Evolutionary conservation across 2,329 filamentous ascomycete species (phyloP).

Genomic region (Pyrenophora teres): DNA sequence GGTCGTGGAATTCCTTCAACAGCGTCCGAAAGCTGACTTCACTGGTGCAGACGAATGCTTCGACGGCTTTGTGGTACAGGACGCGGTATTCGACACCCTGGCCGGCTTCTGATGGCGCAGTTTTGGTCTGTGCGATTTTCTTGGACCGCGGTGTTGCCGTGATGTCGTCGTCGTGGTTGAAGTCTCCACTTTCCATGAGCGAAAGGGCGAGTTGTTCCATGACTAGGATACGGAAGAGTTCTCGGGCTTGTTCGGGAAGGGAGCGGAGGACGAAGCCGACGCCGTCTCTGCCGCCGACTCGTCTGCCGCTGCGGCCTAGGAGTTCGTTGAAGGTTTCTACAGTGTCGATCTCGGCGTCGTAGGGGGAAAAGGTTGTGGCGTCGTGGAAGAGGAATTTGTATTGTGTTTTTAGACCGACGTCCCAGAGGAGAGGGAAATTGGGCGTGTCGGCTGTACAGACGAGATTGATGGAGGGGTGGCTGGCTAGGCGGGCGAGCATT

Average conservation of each 20-base stretch:
- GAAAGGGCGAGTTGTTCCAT: slow-evolving; percentile 78
- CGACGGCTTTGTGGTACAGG: slow-evolving; percentile 91
- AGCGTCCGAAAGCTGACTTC: slow-evolving; percentile 95
- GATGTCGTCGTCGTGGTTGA: slow-evolving; percentile 29
- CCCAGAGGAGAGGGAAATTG: slow-evolving; percentile 87
- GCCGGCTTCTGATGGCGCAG: slow-evolving; percentile 38
- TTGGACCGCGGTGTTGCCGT: slow-evolving; percentile 27
- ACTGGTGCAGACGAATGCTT: slow-evolving; percentile 95
- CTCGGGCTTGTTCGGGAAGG: slow-evolving; percentile 88
- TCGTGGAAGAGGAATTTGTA: slow-evolving; percentile 93
- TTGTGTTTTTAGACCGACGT: slow-evolving; percentile 78
- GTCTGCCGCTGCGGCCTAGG: slow-evolving; percentile 76
- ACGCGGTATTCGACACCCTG: slow-evolving; percentile 85
- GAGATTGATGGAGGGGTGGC: slow-evolving; percentile 72
- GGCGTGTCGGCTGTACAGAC: slow-evolving; percentile 86
- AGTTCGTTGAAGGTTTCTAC: slow-evolving; percentile 91
- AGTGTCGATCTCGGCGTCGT: slow-evolving; percentile 74
- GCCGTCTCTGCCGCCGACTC: slow-evolving; percentile 86
- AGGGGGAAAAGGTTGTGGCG: slow-evolving; percentile 83
- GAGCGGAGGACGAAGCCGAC: slow-evolving; percentile 89
- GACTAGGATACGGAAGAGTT: slow-evolving; percentile 81
- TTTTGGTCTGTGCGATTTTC: slow-evolving; percentile 33
- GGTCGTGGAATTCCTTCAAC: slow-evolving; percentile 96
- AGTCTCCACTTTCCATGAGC: slow-evolving; percentile 51
- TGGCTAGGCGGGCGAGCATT: slow-evolving; percentile 75